Percentiles rank a stretch among this genome's conserved stretches.
Conservation (phyloP, 176 grass and related monocot species). For the Metroxylon sagu region DNA sequence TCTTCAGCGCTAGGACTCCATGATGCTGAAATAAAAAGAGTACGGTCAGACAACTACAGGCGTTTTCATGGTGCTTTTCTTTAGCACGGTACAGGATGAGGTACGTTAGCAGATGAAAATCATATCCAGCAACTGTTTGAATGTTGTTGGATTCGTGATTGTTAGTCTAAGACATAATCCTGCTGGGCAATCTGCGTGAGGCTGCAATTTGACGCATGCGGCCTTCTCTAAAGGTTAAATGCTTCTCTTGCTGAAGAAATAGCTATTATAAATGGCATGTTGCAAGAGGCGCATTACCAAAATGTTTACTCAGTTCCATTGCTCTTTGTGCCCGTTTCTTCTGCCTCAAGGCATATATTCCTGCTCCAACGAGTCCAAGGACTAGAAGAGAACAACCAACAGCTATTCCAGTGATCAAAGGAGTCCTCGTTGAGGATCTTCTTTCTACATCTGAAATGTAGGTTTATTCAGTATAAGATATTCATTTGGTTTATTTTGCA, state of each 20-base stretch:
- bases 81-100: too few relatives aligned
- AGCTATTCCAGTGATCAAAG: constrained; percentile 64
- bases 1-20: constrained; percentile 59
- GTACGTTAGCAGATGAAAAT: too few relatives aligned
- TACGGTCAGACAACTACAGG: not conserved
- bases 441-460: constrained; percentile 24
- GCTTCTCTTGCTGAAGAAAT: too few relatives aligned
- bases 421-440: constrained; percentile 38
- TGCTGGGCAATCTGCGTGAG: too few relatives aligned
- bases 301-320: constrained; percentile 65
- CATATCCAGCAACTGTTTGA: too few relatives aligned
- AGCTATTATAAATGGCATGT: too few relatives aligned
- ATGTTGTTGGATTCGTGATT: too few relatives aligned
- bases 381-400: constrained; percentile 56
- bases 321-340: constrained; percentile 54
- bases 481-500: not conserved
- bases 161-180: too few relatives aligned
- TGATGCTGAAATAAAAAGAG: constrained; percentile 38
- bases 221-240: too few relatives aligned
- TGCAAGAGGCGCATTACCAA: constrained; percentile 29
- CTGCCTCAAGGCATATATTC: constrained; percentile 56
- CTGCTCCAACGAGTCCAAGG: constrained; percentile 49
- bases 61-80: too few relatives aligned
- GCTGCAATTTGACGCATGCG: too few relatives aligned
- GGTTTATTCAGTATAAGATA: constrained; percentile 3